phyloP scores from a whole-genome alignment of 2,329 filamentous ascomycete genomes.

The Phialophora chinensis region DNA sequence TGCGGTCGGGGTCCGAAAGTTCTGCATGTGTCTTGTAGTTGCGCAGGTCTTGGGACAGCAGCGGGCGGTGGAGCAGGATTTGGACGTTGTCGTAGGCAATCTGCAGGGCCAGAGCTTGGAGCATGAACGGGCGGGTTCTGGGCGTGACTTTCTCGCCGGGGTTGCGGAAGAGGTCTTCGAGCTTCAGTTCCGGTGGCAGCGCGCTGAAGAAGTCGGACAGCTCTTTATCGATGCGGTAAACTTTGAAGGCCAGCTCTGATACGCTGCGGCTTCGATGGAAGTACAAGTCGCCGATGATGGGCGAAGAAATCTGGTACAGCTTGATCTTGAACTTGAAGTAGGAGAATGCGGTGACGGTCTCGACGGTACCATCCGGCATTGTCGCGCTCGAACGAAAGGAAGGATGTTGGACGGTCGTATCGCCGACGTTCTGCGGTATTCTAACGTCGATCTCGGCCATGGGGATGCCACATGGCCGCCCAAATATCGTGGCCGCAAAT shows the following conservation, averaged over 20 bases:
- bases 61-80: conserved; percentile 52
- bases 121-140: conserved; percentile 31
- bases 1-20: conserved; percentile 42
- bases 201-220: conserved; percentile 26
- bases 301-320: conserved; percentile 35
- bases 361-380: conserved; percentile 28
- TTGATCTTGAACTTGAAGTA: conserved; percentile 35
- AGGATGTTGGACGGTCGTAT: conserved; percentile 27
- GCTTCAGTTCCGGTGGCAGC: conserved; percentile 32
- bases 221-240: conserved; percentile 29
- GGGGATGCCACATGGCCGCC: conserved; percentile 27
- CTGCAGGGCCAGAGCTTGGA: conserved; percentile 53
- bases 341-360: conserved; percentile 32
- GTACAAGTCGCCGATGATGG: conserved; percentile 33
- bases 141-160: conserved; percentile 18
- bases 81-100: conserved; percentile 53
- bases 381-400: conserved; percentile 29
- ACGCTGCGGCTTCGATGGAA: conserved; percentile 30
- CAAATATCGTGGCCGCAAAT: conserved; percentile 32
- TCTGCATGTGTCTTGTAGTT: conserved; percentile 39
- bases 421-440: conserved; percentile 31
- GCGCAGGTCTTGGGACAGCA: conserved; percentile 42
- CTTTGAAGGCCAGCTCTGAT: conserved; percentile 22
- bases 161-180: conserved; percentile 28
- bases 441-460: conserved; percentile 29